Evolutionary conservation across 2,329 filamentous ascomycete species (phyloP), one percentile per base, ranked within the genome.

Genomic region (Stenocarpella maydis): DNA sequence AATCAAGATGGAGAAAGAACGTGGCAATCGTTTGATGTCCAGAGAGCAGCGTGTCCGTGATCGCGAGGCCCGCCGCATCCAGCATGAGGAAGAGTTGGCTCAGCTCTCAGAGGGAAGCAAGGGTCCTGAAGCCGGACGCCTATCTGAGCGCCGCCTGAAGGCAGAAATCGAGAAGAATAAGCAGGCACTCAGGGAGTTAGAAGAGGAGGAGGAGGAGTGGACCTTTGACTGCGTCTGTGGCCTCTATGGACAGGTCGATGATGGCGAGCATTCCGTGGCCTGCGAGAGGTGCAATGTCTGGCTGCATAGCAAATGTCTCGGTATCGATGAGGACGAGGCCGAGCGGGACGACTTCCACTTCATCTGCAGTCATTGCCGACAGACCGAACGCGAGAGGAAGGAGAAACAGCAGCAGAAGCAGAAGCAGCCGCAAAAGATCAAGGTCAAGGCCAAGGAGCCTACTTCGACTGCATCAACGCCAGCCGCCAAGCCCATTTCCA

Each of bases 171-270:
- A 94, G 75, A 92, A 87, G 79, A 93, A 90, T 72, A 91, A 92
- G 78, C 90, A 90, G 78, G 92, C 93, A 41, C 83, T 97, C 14
- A 87, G 92, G 74, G 88, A 91, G 67, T 85, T 97, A 28, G 87
- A 86, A 21, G 80, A 84, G 31, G 82, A 90, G 73, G 93, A 96
- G 58, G 92, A 94, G 15, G 89, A 94, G 64, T 98, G 96, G 96
- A 87, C 94, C 47, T 99, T 99, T 75, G 96, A 99, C 78, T 99
- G 96, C 78, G 87, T 93, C 31, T 99, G 96, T 78, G 95, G 95
- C 31, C 87, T 94, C 26, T 91, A 97, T 78, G 96, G 96, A 26
- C 91, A 97, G 74, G 93, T 98, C 70, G 96, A 99, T 75, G 96
- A 98, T 78, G 96, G 96, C 43, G 91, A 93, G 9, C 95, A 97